These are phyloP conservation scores for Salix purpurea DNA, from an alignment of 345 rosid genomes.

Conservation along the genomic window DNA sequence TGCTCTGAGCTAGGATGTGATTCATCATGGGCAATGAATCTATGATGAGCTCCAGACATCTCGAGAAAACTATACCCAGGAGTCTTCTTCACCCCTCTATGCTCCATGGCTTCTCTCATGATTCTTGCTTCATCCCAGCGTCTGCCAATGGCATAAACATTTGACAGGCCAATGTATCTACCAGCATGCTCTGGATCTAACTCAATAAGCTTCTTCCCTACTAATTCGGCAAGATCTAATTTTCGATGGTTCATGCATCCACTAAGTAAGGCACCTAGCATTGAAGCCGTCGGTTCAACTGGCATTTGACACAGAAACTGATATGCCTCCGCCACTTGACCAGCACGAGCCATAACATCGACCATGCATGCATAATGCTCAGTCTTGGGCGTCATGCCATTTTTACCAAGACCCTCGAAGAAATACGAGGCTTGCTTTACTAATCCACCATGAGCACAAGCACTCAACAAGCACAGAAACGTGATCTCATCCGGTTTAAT, in stretches of 20 bases:
- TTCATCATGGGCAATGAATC: slow-evolving; percentile 66
- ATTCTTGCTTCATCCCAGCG: slow-evolving; percentile 61
- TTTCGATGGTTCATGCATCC: slow-evolving; percentile 68
- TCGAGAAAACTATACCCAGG: slow-evolving; percentile 69
- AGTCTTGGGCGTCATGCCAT: slow-evolving; percentile 42
- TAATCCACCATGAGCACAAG: slow-evolving; percentile 83
- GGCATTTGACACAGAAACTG: slow-evolving; percentile 50
- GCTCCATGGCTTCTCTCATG: slow-evolving; percentile 71
- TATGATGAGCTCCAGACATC: slow-evolving; percentile 42
- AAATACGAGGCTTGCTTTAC: slow-evolving; percentile 64
- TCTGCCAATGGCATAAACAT: slow-evolving; percentile 50
- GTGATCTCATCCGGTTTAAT: slow-evolving; percentile 74
- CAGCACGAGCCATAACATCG: slow-evolving; percentile 73
- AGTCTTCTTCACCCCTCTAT: slow-evolving; percentile 68
- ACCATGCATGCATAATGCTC: slow-evolving; percentile 94
- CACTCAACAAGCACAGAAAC: slow-evolving; percentile 62
- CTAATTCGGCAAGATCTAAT: slow-evolving; percentile 57
- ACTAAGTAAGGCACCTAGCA: slow-evolving; percentile 68
- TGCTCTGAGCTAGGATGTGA: slow-evolving; percentile 37
- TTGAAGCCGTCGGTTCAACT: slow-evolving; percentile 54
- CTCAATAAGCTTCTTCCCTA: slow-evolving; percentile 72
- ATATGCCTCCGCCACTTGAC: slow-evolving; percentile 58
- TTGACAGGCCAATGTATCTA: slow-evolving; percentile 62
- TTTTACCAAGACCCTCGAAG: slow-evolving; percentile 40
- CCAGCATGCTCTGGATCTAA: slow-evolving; percentile 71